These are phyloP conservation scores for Ceratorhiza oryzae-sativae DNA, from an alignment of 1,284 basidiomycete genomes.

Conservation along the genomic window DNA sequence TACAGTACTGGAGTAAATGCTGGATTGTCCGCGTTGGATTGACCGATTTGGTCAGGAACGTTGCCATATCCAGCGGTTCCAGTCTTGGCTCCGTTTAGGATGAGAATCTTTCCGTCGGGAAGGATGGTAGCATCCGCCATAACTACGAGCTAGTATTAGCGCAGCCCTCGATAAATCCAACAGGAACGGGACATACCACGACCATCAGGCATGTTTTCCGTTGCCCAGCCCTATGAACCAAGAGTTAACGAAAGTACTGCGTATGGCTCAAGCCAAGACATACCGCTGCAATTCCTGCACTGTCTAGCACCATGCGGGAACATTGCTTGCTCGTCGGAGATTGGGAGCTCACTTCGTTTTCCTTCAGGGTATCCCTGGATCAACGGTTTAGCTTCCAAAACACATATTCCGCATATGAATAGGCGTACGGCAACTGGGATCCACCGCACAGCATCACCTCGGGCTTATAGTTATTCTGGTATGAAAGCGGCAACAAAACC, in stretches of 20 bases:
- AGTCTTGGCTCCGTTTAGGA: conserved; percentile 76
- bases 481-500: conserved; percentile 73
- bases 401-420: conserved; percentile 8
- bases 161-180: no score
- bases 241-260: not conserved
- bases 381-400: conserved; percentile 46
- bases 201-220: conserved; percentile 75
- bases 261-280: not conserved
- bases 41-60: conserved; percentile 65
- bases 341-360: conserved; percentile 43
- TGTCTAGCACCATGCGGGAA: conserved; percentile 68
- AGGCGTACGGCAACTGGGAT: conserved; percentile 51
- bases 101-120: conserved; percentile 76
- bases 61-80: conserved; percentile 90
- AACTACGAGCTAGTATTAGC: no score
- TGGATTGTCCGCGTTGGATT: conserved; percentile 82
- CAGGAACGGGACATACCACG: conserved; percentile 51
- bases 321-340: conserved; percentile 61
- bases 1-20: conserved; percentile 78
- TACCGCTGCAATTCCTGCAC: conserved; percentile 62
- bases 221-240: conserved; percentile 65
- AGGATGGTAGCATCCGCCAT: conserved; percentile 83
- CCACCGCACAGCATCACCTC: conserved; percentile 84
- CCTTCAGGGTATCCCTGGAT: conserved; percentile 44
- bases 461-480: conserved; percentile 67